Evolutionary conservation across 768 basidiomycete species (phyloP).

Genomic region (Tricholoma matsutake): DNA sequence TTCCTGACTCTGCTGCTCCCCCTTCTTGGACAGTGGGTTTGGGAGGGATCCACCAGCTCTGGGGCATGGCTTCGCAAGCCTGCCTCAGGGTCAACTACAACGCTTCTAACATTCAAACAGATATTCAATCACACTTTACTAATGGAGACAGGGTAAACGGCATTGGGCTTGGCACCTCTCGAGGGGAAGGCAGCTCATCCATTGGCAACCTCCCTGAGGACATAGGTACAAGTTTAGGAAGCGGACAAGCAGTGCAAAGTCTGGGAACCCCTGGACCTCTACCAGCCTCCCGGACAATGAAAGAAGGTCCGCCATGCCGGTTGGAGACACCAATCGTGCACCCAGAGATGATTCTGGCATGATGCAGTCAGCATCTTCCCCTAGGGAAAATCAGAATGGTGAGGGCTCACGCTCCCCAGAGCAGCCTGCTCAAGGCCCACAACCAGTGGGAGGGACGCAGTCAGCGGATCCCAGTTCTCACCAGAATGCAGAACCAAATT

Average conservation of each 20-base stretch:
- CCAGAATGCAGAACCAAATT: no score
- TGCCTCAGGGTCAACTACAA: background rate
- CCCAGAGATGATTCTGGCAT: background rate
- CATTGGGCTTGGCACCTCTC: background rate
- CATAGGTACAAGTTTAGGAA: no score
- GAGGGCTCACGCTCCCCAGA: background rate
- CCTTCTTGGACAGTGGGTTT: background rate
- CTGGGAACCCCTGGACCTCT: no score
- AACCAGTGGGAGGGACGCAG: background rate
- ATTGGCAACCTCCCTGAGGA: background rate
- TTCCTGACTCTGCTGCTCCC: background rate
- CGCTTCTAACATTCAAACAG: conserved; percentile 2
- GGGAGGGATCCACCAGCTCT: conserved; percentile 2
- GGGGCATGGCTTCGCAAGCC: conserved; percentile 2
- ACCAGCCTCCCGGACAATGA: no score
- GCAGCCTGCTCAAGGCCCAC: conserved; percentile 4
- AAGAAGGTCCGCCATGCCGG: background rate
- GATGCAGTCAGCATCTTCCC: background rate
- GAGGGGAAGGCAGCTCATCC: background rate
- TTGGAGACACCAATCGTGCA: background rate
- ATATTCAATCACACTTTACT: background rate
- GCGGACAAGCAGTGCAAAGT: no score
- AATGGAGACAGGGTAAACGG: background rate
- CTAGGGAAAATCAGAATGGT: background rate
- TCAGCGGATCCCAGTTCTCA: background rate